Evolutionary conservation across 2,329 filamentous ascomycete species (phyloP).

Genomic region (Aspergillus sp.): DNA sequence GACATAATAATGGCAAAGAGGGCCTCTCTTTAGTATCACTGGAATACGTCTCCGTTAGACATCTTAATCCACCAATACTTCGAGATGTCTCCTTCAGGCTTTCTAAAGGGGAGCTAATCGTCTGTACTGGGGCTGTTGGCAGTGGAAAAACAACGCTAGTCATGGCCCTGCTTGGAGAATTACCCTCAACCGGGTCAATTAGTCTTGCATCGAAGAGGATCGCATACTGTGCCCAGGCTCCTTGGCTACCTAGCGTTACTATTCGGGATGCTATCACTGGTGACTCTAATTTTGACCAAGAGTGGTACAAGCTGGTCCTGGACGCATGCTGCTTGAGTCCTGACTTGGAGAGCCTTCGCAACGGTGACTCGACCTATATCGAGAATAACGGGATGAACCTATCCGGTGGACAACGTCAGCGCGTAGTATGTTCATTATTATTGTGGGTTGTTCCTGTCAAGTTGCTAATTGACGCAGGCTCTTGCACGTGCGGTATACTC

Average conservation of each 20-base stretch:
- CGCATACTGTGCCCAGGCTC: background rate
- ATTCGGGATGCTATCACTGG: constrained; percentile 4
- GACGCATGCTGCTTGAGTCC: background rate
- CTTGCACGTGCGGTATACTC: constrained; percentile 6
- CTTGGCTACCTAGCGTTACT: constrained; percentile 4
- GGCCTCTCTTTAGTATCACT: background rate
- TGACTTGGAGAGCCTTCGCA: background rate
- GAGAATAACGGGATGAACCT: background rate
- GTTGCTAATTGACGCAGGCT: background rate
- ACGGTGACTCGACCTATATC: background rate
- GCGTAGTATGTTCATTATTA: background rate
- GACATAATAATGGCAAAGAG: background rate
- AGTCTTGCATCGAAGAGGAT: background rate
- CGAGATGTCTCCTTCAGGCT: background rate
- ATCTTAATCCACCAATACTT: background rate
- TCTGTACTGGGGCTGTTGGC: constrained; percentile 9
- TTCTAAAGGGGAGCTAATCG: background rate
- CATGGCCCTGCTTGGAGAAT: constrained; percentile 8
- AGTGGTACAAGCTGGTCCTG: background rate
- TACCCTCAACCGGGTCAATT: background rate
- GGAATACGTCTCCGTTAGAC: background rate
- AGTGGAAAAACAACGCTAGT: constrained; percentile 11
- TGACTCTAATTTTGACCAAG: background rate
- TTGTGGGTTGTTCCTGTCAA: no score
- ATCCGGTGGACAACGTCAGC: constrained; percentile 3